A percentile compares a stretch with the other conserved stretches of the same genome.
Evolutionary conservation across 177 flowering plant species (phyloP).

Genomic region (Telopea speciosissima): DNA sequence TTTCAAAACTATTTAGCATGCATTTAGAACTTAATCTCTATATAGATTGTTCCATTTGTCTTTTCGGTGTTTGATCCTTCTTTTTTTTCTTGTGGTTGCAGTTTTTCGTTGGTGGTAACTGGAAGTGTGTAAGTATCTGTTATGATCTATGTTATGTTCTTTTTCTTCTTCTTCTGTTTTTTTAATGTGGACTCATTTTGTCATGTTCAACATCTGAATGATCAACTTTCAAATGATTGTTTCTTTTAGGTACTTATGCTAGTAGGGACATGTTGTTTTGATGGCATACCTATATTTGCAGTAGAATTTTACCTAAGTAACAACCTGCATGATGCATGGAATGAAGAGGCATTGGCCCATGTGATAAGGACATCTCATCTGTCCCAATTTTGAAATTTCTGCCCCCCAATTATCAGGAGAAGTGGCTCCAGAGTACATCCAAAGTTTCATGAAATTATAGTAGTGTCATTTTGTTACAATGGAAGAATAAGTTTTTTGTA

Average conservation of each 20-base stretch:
- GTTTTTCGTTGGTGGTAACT: slow-evolving; percentile 98
- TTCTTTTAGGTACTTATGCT: background rate
- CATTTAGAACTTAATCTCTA: background rate
- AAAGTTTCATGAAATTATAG: no score
- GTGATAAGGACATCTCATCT: no score
- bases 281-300: background rate
- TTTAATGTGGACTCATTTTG: background rate
- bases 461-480: no score
- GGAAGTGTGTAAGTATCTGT: slow-evolving; percentile 84
- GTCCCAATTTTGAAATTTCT: no score
- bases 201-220: background rate
- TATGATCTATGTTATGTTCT: background rate
- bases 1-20: no score
- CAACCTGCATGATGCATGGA: background rate
- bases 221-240: background rate
- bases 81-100: slow-evolving; percentile 37
- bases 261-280: background rate
- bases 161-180: background rate
- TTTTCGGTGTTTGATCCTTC: slow-evolving; percentile 1
- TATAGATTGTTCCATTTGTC: background rate
- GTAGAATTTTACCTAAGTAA: background rate
- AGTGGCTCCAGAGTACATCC: no score
- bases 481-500: no score
- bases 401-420: no score
- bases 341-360: background rate